Conservation (phyloP, 805 yeast species). For the Pichia manshurica region DNA sequence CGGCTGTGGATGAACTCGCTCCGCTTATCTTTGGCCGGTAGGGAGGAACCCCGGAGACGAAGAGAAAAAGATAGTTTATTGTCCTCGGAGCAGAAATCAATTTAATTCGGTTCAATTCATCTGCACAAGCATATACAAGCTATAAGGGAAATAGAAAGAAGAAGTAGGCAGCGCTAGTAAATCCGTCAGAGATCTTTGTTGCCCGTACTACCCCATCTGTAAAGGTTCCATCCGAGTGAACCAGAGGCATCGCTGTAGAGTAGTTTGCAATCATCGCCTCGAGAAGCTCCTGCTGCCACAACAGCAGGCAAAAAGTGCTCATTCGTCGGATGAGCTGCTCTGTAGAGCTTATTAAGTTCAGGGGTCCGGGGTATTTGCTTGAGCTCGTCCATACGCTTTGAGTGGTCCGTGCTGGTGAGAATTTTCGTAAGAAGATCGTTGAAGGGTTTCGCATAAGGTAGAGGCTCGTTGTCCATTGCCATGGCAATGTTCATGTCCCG, state of each 20-base stretch:
- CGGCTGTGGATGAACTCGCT: too few relatives aligned
- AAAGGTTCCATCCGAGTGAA: constrained; percentile 68
- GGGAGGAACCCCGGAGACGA: too few relatives aligned
- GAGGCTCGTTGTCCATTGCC: constrained; percentile 12
- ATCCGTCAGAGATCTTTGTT: background rate
- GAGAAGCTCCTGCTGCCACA: constrained; percentile 54
- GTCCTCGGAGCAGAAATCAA: too few relatives aligned
- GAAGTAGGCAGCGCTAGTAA: too few relatives aligned
- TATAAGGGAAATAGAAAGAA: too few relatives aligned
- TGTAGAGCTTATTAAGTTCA: constrained; percentile 29
- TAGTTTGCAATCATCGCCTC: constrained; percentile 38
- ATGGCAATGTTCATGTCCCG: constrained; percentile 41
- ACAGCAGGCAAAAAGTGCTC: constrained; percentile 70
- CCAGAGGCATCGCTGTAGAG: constrained; percentile 39
- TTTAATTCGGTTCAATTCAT: too few relatives aligned
- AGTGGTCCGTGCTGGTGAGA: constrained; percentile 27
- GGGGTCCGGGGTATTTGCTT: constrained; percentile 28
- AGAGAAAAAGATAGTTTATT: too few relatives aligned
- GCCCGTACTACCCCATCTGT: constrained; percentile 33
- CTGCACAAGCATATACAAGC: too few relatives aligned
- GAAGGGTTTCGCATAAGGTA: constrained; percentile 51
- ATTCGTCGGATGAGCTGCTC: constrained; percentile 64
- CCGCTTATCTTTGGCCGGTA: too few relatives aligned
- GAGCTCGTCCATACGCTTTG: constrained; percentile 33
- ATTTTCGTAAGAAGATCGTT: constrained; percentile 40